These are phyloP conservation scores for Stipa capillata DNA, from an alignment of 176 grass and related monocot species.

Conservation along the genomic window DNA sequence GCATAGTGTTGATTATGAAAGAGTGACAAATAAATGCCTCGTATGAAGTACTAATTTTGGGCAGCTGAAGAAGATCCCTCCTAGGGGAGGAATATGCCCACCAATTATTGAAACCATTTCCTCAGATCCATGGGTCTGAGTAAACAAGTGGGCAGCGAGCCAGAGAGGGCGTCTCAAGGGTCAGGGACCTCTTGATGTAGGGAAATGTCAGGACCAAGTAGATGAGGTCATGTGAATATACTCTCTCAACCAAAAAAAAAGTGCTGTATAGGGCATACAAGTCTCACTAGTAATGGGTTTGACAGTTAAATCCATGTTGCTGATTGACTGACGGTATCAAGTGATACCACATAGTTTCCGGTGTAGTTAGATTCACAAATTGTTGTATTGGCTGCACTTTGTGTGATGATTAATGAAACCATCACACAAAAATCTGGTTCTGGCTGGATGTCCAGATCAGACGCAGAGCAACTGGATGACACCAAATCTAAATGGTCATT, in stretches of 20 bases:
- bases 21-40: neutral
- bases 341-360: neutral
- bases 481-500: neutral
- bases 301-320: neutral
- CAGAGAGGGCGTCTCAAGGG: neutral
- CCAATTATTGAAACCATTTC: slow-evolving; percentile 29
- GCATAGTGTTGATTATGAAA: too few species aligned
- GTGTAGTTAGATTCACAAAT: neutral
- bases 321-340: neutral
- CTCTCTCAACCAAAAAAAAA: too few species aligned
- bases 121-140: too few species aligned
- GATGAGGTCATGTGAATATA: neutral
- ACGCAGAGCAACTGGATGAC: neutral
- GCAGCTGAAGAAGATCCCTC: neutral
- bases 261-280: too few species aligned
- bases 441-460: neutral
- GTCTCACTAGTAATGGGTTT: neutral
- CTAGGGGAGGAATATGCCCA: slow-evolving; percentile 3
- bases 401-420: neutral
- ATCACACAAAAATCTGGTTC: neutral
- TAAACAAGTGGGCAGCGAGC: neutral
- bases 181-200: neutral
- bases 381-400: neutral
- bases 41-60: neutral
- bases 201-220: neutral